Evolutionary conservation across 2,329 filamentous ascomycete species (phyloP), one percentile per base, ranked within the genome.

Genomic region (Colletotrichum euphorbiae): DNA sequence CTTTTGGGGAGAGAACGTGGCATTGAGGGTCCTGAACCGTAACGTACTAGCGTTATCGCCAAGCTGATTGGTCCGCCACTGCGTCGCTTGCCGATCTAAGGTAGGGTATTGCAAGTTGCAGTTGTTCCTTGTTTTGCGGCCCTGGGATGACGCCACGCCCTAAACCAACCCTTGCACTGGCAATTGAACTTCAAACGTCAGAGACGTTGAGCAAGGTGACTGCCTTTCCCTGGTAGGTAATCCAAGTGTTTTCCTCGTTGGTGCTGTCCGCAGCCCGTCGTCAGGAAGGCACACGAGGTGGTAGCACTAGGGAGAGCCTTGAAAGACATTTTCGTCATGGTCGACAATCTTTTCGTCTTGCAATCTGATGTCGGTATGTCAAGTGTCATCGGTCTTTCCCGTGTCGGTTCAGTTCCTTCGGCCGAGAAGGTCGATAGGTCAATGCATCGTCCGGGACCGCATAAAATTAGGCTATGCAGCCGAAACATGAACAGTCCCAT

Each of bases 51-150:
- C 40, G 48, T 17, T 28, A 33, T 52, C 19, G 48, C 66, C 48
- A 51, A 57, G 55, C 54, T 60, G 66, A 69, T 69, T 69, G 66
- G 66, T 33, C 48, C 48, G 46, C 40, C 21, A 17, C 48, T 15
- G 55, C 31, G 33, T 66, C 42, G 61, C 33, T 40, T 50, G 66
- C 46, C 66, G 66, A 55, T 69, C 61, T 43, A 54, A 54, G 65
- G 54, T n/a, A 59, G 61, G 65, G 54, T 42, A 65, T 54, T 65
- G 65, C 65, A 58, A 61, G 61, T 60, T 48, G 61, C 61, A 55
- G 21, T 31, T 50, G 21, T 69, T 69, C 55, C 66, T 55, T 69
- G 66, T 69, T 69, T 69, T 66, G 61, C 66, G 54, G 66, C 50
- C 38, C 48, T 55, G 55, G 40, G 55, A 69, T 69, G 66, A 69